Percentiles rank a stretch among this genome's conserved stretches.
Evolutionary conservation across 139 green algal species (phyloP).

Genomic region (Tetratostichococcus sp.): DNA sequence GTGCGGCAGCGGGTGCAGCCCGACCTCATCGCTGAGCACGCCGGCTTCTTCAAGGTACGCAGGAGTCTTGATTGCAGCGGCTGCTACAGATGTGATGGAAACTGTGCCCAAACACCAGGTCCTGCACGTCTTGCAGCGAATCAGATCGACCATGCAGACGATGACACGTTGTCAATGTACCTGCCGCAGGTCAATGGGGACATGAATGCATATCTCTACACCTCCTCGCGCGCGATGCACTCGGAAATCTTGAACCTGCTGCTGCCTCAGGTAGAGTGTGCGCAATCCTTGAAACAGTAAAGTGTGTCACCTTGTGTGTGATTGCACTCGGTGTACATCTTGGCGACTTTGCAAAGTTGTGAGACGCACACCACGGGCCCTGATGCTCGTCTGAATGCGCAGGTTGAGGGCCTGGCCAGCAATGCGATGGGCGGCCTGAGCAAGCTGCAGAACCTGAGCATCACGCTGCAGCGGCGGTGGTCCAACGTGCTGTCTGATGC

Average conservation of each 20-base stretch:
- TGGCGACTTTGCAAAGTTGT: no score
- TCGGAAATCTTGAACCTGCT: constrained; percentile 73
- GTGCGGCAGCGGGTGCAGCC: constrained; percentile 32
- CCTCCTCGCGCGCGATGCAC: constrained; percentile 79
- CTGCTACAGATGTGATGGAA: no score
- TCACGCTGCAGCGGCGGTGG: constrained; percentile 68
- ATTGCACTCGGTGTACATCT: no score
- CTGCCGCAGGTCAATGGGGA: constrained; percentile 82
- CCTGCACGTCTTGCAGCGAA: no score
- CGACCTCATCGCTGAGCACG: constrained; percentile 57
- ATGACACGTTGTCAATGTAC: constrained; percentile 33
- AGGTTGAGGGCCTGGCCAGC: neutral
- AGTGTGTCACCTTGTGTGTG: no score
- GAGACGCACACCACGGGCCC: no score
- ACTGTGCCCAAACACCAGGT: no score
- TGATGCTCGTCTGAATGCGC: neutral
- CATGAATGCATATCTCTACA: constrained; percentile 94
- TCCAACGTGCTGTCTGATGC: constrained; percentile 61
- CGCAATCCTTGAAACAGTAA: no score
- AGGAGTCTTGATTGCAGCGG: no score
- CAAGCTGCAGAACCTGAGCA: constrained; percentile 58
- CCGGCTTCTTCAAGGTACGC: constrained; percentile 38
- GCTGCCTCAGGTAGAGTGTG: constrained; percentile 42
- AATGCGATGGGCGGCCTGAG: constrained; percentile 31
- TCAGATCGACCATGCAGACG: neutral